Evolutionary conservation across 768 basidiomycete genomes (phyloP), one percentile per base, ranked within the genome.

Genomic region (Psilocybe cubensis): DNA sequence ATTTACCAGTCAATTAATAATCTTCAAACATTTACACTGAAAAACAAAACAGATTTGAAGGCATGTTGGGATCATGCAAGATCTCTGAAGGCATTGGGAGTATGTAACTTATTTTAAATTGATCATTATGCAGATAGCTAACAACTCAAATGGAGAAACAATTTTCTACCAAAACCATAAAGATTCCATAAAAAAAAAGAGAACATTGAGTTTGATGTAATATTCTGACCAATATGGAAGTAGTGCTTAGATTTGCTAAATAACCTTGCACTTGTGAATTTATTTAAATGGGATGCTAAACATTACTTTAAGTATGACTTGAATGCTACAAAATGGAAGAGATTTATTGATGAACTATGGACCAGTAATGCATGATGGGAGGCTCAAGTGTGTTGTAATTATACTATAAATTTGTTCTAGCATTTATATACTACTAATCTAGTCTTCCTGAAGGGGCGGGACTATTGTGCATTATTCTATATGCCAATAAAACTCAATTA

Each of bases 401-500:
- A 45, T 45, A 14, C 7, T 29, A 11, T 52, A 9, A 6, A 25
- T 25, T 11, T 6, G 25, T 21, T 20, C 24, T 40, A 24, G 11
- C 23, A 21, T 52, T 6, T 20, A 54, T 33, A 65, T 64, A 38
- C 43, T 44, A 35, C 2, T 14, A 38, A 4, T 5, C 9, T 21
- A 38, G 20, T 11, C 55, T 73, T 46, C 66, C 67, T 28, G 17
- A 29, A 27, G 60, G 52, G 44, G 68, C 57, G n/a, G 70, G 70
- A 31, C 68, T 70, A 0, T 58, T 75, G 10, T 58, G 59, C 4
- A 68, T 74, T 24, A 72, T 76, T 21, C 31, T 79, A 0, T 79
- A 78, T 67, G 73, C 77, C 1, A 74, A 79, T 61, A 78, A 78
- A 47, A 69, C 72, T 0, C 68, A 69, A 11, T 59, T 78, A 1